Base-by-base conservation (phyloP, 2,329 filamentous ascomycete species). In the Paraphaeosphaeria sporulosa region DNA sequence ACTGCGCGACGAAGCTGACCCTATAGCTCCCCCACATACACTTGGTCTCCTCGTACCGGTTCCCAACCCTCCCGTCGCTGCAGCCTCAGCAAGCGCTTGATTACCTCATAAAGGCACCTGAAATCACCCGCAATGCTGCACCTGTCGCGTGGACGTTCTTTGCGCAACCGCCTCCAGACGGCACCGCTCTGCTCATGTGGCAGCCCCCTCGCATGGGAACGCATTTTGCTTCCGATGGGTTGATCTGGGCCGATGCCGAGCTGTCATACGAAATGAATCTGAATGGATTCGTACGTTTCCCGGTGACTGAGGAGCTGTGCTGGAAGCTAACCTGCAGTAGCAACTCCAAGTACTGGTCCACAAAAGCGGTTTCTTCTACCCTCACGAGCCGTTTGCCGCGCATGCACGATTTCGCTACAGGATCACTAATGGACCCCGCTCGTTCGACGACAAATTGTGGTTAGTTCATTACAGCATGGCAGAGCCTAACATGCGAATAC, bases 81-180 rank as follows among this genome's bases (percentile, higher is more conserved):
- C 87, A 90, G 68, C 83, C 91, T 32, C 87, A 90, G 59, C 90
- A 94, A 66, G 91, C 94, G 27, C 90, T 93, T 62, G 89, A 92
- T 72, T 94, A 92, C 85, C 86, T 98, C 62, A 84, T 94, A 73
- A 87, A 89, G 71, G 94, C 93, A 42, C 92, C 94, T 9, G 90
- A 92, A 73, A 90, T 97, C 63, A 90, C 94, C 68, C 91, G 92
- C 77, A 90, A 96, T 73, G 84, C 89, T 65, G 90, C 93, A 51
- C 88, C 94, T 2, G 94, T 99, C 85, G 92, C 90, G 79, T 99
- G 94, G 94, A 94, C 91, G 48, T 97, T 94, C 77, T 87, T 98
- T 58, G 89, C 95, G 70, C 86, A 88, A 55, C 94, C 94, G 12
- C 85, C 77, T 17, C 69, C 85, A 55, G 92, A 96, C 78, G 93